A percentile compares a stretch with the other conserved stretches of the same genome.
Evolutionary conservation across 2,329 filamentous ascomycete species (phyloP).

Genomic region (Pyricularia grisea): DNA sequence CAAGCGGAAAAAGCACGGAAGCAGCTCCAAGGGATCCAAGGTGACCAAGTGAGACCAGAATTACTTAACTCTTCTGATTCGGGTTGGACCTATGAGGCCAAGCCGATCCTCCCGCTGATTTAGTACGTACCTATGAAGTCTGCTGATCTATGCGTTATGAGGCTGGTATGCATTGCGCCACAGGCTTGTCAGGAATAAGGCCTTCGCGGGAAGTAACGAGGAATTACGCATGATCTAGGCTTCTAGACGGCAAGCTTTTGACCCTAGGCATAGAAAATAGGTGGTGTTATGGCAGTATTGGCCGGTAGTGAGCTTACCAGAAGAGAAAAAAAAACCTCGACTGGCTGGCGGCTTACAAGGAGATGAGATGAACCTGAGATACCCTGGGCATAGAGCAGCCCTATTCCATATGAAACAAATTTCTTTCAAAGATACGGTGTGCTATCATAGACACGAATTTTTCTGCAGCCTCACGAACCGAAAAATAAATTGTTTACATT

Average conservation of each 20-base stretch:
- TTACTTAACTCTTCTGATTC: not conserved
- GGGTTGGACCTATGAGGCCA: not conserved
- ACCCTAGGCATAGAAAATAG: not conserved
- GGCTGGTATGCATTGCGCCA: not conserved
- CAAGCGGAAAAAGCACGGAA: slow-evolving; percentile 3
- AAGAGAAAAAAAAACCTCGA: not conserved
- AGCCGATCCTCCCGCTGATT: not conserved
- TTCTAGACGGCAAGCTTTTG: not conserved
- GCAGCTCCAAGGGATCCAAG: not conserved
- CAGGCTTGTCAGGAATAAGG: not conserved
- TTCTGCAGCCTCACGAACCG: too few relatives aligned
- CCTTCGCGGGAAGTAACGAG: not conserved
- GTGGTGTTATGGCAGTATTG: not conserved
- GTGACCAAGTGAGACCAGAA: not conserved
- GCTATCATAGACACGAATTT: not conserved
- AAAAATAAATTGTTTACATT: not conserved
- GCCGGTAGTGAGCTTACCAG: not conserved
- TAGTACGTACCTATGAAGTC: not conserved
- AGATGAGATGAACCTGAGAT: not conserved
- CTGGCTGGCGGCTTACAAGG: not conserved
- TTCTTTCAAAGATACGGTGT: not conserved
- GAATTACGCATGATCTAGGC: not conserved
- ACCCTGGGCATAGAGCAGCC: not conserved
- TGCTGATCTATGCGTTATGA: not conserved
- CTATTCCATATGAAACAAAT: not conserved